Evolutionary conservation across 164 flowering plant genomes (phyloP), one percentile per base, ranked within the genome.

Genomic region (Annona cherimola): DNA sequence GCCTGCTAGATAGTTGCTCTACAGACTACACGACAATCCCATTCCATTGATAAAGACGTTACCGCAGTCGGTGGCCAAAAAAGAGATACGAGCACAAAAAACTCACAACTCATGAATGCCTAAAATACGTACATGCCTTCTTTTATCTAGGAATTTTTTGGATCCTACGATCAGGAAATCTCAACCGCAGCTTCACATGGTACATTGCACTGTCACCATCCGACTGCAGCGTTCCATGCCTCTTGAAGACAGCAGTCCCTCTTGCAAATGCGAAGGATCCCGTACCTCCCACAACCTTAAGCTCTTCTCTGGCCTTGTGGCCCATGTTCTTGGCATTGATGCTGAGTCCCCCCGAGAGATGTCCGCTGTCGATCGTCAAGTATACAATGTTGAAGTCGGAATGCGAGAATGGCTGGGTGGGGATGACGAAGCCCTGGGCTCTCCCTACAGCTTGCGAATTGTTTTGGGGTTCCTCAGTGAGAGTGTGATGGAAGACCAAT

Each of bases 241-340:
- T 81, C 0, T 72, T 82, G 72, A 93, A 87, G 39, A 81, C 78
- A 2, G 96, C 98, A 19, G 74, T 66, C 19, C 98, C 98, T 19
- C 86, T 81, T 1, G 93, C 97, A 79, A 91, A 93, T 41, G 94
- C 98, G 67, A 91, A 93, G 19, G 90, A 85, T 0, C 96, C 93
- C 0, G 98, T 91, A 2, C 98, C 97, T 1, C 98, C 98, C n/a
- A 90, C 87, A 6, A 91, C 93, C 3, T 42, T 79, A 26, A 91
- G 83, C 61, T 88, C 87, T 57, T 89, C 83, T 26, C 39, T 74
- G 45, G 76, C 81, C 66, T 78, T 81, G 69, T 83, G 67, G 0
- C 18, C 77, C 0, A 89, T 63, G 46, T 82, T 74, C 69, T 81
- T 86, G 19, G 91, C 89, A 72, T 84, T 79, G 20, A 93, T 72